Base-by-base conservation (phyloP, 495 filamentous ascomycete genomes). In the Sabuloglossum arenarium region DNA sequence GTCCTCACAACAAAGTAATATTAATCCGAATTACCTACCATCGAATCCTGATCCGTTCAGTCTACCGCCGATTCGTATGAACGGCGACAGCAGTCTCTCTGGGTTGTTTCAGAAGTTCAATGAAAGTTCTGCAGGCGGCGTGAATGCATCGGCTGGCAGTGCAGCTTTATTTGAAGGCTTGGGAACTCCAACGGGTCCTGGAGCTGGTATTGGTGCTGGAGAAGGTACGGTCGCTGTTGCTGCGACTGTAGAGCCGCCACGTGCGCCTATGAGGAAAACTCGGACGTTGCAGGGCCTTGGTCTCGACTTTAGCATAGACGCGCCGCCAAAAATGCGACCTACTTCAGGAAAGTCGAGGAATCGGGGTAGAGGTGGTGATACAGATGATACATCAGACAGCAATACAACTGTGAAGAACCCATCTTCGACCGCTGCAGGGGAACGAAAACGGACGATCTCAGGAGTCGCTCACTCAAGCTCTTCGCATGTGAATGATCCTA, bases 361-460 rank as follows among this genome's bases (percentile, higher is more conserved):
- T 68, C 54, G 60, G 58, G 60, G 73, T 65, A 63, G 65, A 60
- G 66, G 77, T 64, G 67, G 71, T 57, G 73, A 80, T 30, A 42
- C 67, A 58, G 73, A 77, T 27, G 75, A 76, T 53, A 61, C 32
- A 39, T 61, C 45, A 69, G 71, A 60, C 66, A 65, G 59, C 69
- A 72, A 66, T 28, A 50, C 63, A 58, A 58, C 56, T 23, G 58
- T 65, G 21, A 46, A 23, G 24, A 46, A 43, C 14, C 14, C 25
- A 23, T 12, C 55, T 23, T 50, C 55, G 6, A 14, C 42, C 3
- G 34, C 37, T 21, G 12, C 67, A n/a, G 63, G 71, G 9, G 83
- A 82, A 59, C 77, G 86, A 63, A 95, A 94, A 69, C 76, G 88
- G 58, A 94, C 88, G 5, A 75, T 90, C 16, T 90, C 88, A 29